These are phyloP conservation scores for Lipomyces sp. DNA, from an alignment of 805 yeast species.

Conservation along the genomic window DNA sequence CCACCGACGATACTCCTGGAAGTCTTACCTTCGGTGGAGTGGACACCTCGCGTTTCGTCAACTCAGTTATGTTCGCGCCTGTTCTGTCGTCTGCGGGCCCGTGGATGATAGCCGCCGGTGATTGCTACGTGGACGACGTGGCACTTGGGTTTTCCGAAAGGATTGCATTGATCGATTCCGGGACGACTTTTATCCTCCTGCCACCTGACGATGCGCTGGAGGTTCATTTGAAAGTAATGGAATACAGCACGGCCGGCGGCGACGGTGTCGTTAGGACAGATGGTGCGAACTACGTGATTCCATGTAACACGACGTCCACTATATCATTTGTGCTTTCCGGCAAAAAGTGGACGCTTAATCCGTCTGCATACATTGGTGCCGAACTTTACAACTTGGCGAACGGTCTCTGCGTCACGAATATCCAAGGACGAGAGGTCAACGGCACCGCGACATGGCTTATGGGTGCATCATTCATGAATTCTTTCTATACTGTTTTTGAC, in stretches of 20 bases:
- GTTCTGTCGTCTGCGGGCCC: conserved; percentile 36
- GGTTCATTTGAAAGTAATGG: conserved; percentile 50
- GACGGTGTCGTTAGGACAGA: conserved; percentile 44
- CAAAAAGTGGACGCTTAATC: conserved; percentile 45
- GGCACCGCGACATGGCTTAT: conserved; percentile 53
- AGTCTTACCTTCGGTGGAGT: conserved; percentile 46
- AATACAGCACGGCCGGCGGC: conserved; percentile 34
- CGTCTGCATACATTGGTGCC: conserved; percentile 50
- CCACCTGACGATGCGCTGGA: conserved; percentile 53
- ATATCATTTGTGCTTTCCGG: conserved; percentile 47
- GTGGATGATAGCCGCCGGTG: conserved; percentile 52
- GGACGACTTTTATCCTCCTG: conserved; percentile 60
- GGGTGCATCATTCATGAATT: conserved; percentile 59
- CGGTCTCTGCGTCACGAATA: conserved; percentile 61
- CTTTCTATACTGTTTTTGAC: conserved; percentile 58
- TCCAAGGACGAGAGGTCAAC: conserved; percentile 52
- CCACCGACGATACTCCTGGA: conserved; percentile 40
- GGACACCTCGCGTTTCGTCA: conserved; percentile 40
- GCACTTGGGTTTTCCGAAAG: conserved; percentile 20
- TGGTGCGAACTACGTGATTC: conserved; percentile 60
- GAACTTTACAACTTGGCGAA: conserved; percentile 42
- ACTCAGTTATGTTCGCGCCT: conserved; percentile 44
- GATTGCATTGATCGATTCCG: conserved; percentile 57
- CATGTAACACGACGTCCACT: conserved; percentile 48
- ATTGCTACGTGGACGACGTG: conserved; percentile 40